These are phyloP conservation scores for Amanita muscaria DNA, from an alignment of 768 basidiomycete species.

Conservation along the genomic window DNA sequence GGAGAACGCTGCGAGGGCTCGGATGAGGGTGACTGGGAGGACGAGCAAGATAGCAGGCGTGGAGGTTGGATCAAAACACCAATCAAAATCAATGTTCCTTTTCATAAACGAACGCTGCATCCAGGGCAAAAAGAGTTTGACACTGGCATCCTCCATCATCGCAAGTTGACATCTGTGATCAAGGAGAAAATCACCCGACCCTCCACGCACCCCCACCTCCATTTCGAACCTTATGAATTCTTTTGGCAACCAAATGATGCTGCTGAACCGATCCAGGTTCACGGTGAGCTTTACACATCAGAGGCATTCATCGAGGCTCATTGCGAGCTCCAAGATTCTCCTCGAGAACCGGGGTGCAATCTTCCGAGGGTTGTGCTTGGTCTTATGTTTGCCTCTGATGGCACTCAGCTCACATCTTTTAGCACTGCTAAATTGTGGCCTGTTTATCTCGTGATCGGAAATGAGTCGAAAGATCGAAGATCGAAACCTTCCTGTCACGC, in stretches of 20 bases:
- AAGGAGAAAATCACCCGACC: not conserved
- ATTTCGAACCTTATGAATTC: conserved; percentile 18
- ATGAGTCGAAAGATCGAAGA: not conserved
- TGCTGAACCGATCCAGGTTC: conserved; percentile 11
- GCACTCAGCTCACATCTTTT: conserved; percentile 13
- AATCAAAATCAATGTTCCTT: not conserved
- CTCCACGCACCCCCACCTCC: conserved; percentile 12
- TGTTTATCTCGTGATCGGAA: conserved; percentile 8
- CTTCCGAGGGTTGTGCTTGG: conserved; percentile 10
- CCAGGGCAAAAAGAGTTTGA: not conserved
- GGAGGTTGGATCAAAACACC: no score
- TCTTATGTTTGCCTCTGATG: no score
- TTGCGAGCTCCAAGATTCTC: not conserved
- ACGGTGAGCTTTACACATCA: conserved; percentile 16
- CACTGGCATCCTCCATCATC: conserved; percentile 1
- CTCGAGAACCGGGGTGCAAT: no score
- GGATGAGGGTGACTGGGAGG: no score
- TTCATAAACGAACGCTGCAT: not conserved
- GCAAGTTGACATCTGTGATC: conserved; percentile 3
- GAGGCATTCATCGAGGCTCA: conserved; percentile 10
- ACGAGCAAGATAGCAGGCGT: no score
- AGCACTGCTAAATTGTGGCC: conserved; percentile 10
- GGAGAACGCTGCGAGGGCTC: no score
- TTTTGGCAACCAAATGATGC: conserved; percentile 17
- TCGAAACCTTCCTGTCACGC: no score